phyloP scores from a whole-genome alignment of 2,329 filamentous ascomycete genomes.

The Fusarium napiforme region DNA sequence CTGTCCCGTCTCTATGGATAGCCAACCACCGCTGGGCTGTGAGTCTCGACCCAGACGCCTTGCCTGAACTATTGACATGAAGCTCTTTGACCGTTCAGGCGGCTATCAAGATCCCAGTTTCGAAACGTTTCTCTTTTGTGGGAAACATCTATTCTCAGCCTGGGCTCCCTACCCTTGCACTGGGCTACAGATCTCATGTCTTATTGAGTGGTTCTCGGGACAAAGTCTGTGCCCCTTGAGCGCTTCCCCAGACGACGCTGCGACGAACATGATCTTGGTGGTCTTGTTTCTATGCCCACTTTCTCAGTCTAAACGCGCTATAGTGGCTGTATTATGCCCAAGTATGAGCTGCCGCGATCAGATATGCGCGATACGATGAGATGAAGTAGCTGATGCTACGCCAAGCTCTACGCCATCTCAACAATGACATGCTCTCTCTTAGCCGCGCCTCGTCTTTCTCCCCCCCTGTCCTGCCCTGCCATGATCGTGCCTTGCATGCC shows the following conservation, averaged over 20 bases:
- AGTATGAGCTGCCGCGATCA: slow-evolving; percentile 22
- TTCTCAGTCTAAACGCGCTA: slow-evolving; percentile 13
- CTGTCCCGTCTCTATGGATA: slow-evolving; percentile 13
- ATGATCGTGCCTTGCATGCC: slow-evolving; percentile 26
- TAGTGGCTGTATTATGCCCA: slow-evolving; percentile 4
- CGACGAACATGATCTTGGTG: not conserved
- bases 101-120: slow-evolving; percentile 34
- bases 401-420: slow-evolving; percentile 12
- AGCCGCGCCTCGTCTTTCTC: slow-evolving; percentile 34
- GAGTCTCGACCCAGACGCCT: slow-evolving; percentile 15
- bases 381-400: slow-evolving; percentile 25
- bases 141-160: slow-evolving; percentile 3
- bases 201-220: slow-evolving; percentile 9
- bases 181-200: slow-evolving; percentile 1
- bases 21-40: slow-evolving; percentile 20
- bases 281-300: slow-evolving; percentile 10
- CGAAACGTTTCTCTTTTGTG: slow-evolving; percentile 30
- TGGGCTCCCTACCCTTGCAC: slow-evolving; percentile 10
- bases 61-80: slow-evolving; percentile 3
- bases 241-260: slow-evolving; percentile 34
- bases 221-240: slow-evolving; percentile 19
- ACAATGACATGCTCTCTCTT: slow-evolving; percentile 13
- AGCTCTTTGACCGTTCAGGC: slow-evolving; percentile 31
- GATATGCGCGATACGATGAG: slow-evolving; percentile 35
- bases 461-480: not conserved